Evolutionary conservation across 108 stramenopile species (phyloP).

Genomic region (Nannochloropsis salina): DNA sequence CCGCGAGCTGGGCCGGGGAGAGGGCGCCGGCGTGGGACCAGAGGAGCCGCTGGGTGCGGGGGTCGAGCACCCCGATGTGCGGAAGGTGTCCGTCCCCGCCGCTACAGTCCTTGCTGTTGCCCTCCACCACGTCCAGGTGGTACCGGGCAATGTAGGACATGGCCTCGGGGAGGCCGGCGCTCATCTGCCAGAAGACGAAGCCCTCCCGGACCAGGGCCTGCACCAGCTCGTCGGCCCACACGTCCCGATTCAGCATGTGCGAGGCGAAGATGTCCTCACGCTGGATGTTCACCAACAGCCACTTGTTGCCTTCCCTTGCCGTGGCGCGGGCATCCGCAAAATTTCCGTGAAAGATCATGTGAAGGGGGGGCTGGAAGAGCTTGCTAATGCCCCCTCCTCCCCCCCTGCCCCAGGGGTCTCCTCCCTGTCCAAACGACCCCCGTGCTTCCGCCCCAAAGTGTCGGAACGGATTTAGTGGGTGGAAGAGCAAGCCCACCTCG

Average conservation of each 20-base stretch:
- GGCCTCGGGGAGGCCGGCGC: not conserved
- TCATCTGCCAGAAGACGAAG: slow-evolving; percentile 73
- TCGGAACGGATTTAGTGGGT: not conserved
- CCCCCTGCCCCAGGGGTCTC: not conserved
- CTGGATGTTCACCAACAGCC: slow-evolving; percentile 81
- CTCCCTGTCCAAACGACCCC: not conserved
- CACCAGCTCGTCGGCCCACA: slow-evolving; percentile 81
- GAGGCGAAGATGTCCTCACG: slow-evolving; percentile 70
- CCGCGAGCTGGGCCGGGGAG: not conserved
- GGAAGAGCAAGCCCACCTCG: not conserved
- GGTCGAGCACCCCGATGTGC: not conserved
- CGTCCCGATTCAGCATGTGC: slow-evolving; percentile 84
- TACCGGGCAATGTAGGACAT: not conserved
- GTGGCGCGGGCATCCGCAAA: slow-evolving; percentile 13
- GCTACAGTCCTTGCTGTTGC: not conserved
- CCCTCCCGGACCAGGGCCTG: slow-evolving; percentile 76
- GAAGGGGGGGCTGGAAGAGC: not conserved
- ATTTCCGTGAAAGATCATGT: slow-evolving; percentile 5
- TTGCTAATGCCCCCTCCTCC: not conserved
- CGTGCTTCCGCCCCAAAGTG: not conserved
- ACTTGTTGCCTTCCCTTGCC: slow-evolving; percentile 71
- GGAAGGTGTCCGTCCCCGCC: not conserved
- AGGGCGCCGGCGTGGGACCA: not conserved
- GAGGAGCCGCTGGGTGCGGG: not conserved
- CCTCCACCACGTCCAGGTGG: not conserved